Base-by-base conservation (phyloP, 768 basidiomycete genomes). In the Suillus tomentosus region DNA sequence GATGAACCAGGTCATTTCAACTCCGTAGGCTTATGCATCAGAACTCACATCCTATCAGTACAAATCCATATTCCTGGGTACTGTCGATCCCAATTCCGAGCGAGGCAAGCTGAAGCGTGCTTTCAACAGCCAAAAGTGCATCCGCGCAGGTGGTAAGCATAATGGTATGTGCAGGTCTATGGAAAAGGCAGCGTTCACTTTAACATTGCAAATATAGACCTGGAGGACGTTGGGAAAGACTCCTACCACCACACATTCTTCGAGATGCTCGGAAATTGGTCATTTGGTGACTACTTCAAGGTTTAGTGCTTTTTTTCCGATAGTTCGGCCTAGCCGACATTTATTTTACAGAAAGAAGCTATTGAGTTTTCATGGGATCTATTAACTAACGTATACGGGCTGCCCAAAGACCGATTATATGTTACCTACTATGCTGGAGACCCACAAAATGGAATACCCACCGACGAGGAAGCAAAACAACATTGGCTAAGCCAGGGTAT, bases 241-340 rank as follows among this genome's bases (percentile, higher is more conserved):
- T 96, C 95, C 2, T 98, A 98, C 76, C 96, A 98, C 72, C 92
- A 96, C 73, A 97, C 94, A 2, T 96, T 96, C 80, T 99, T 99
- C 72, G 97, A 99, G 79, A 99, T 99, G 97, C 79, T 99, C 67
- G 97, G 97, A 45, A 99, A 99, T 77, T 99, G 97, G 97, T 98
- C 96, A 5, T 99, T 99, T 69, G 97, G 97, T 0, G 96, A 99
- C 77, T 99, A 99, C 81, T 99, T 99, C 88, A 99, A 99, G 87
- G 96, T 87, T 60, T 53, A 75, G 70, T 37, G 43, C 45, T 9
- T 50, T n/a, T 56, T 40, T 19, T 50, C 13, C 3, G 17, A 65
- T 31, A 15, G 53, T 53, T 42, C 53, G 6, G 65, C 67, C 43
- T 54, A 51, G 17, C 42, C 64, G 67, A 64, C 60, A 57, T 61